A percentile compares a stretch with the other conserved stretches of the same genome.
Evolutionary conservation across 768 basidiomycete genomes (phyloP).

Genomic region (Amanita subjunquillea): DNA sequence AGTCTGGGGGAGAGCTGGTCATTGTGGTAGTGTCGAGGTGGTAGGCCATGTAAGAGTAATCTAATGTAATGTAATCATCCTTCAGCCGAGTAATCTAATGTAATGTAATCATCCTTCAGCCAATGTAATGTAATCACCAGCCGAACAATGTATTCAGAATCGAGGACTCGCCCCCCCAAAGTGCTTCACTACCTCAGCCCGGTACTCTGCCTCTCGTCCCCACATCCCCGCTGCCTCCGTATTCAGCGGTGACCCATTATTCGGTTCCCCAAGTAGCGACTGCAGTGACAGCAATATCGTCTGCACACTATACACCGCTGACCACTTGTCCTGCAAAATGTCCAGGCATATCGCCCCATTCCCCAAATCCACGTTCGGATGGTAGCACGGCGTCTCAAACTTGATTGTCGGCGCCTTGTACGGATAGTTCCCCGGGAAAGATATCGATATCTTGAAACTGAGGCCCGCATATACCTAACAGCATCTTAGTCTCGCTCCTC

Average conservation of each 20-base stretch:
- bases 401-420: slow-evolving; percentile 79
- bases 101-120: too few relatives aligned
- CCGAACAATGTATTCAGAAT: too few relatives aligned
- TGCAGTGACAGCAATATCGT: slow-evolving; percentile 84
- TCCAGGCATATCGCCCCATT: slow-evolving; percentile 78
- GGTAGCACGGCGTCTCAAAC: slow-evolving; percentile 85
- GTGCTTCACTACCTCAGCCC: background rate
- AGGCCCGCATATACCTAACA: slow-evolving; percentile 67
- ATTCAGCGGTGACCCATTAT: slow-evolving; percentile 88
- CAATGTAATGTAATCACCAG: too few relatives aligned
- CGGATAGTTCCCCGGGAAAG: slow-evolving; percentile 83
- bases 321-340: slow-evolving; percentile 90
- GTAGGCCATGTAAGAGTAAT: too few relatives aligned
- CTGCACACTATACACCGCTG: slow-evolving; percentile 86
- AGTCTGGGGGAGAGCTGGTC: slow-evolving; percentile 75
- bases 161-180: too few relatives aligned
- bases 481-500: background rate
- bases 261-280: slow-evolving; percentile 84
- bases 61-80: too few relatives aligned
- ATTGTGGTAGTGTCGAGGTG: slow-evolving; percentile 36
- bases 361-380: slow-evolving; percentile 80
- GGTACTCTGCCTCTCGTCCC: slow-evolving; percentile 19
- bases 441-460: slow-evolving; percentile 73
- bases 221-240: slow-evolving; percentile 78
- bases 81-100: too few relatives aligned